Base-by-base conservation (phyloP, 148 eudicot species). In the Amaranthus hypochondriacus region DNA sequence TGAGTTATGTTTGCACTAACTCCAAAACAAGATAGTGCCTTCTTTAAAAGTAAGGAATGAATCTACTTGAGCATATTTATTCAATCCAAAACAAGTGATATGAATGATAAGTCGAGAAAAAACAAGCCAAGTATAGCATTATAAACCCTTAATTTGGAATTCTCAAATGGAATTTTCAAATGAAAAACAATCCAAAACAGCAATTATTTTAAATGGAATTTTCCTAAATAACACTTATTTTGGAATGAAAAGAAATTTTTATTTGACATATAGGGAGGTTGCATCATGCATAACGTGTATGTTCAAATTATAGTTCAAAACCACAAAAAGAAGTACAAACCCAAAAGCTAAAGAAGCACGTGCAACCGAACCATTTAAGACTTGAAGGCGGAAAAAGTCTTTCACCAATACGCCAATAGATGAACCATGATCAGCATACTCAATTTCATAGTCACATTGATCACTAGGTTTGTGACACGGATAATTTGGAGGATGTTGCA, bases 381-480 rank as follows among this genome's bases (percentile, higher is more conserved):
- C 77, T n/a, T 72, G 84, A 4, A 95, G 70, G 65, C 88, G 78
- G 56, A 92, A 79, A 7, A 49, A 28, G 80, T 95, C 99, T 69
- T 80, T 87, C 56, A 90, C 81, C 53, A 95, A 80, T 50, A 95
- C 92, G 5, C 99, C 99, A 73, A 85, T 44, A 49, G 99, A 95
- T 57, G 90, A 90, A 21, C 97, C 93, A 50, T 73, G 84, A 75
- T 95, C 99, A 4, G 96, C 96, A 76, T 95, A 95, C 74, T 82
- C 84, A 69, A 95, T 79, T 81, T 87, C 88, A 77, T 95, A 95
- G 80, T 95, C 97, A 71, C 99, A 95, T 63, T 95, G 97, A 66
- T 95, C 96, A 39, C 76, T 66, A 12, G 87, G 87, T 75, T 70
- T 73, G 44, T 70, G 59, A 60, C 99, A 90, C 10, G 82, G 75